These are phyloP conservation scores for Cytospora piceicola DNA, from an alignment of 2,329 filamentous ascomycete genomes.

Conservation along the genomic window DNA sequence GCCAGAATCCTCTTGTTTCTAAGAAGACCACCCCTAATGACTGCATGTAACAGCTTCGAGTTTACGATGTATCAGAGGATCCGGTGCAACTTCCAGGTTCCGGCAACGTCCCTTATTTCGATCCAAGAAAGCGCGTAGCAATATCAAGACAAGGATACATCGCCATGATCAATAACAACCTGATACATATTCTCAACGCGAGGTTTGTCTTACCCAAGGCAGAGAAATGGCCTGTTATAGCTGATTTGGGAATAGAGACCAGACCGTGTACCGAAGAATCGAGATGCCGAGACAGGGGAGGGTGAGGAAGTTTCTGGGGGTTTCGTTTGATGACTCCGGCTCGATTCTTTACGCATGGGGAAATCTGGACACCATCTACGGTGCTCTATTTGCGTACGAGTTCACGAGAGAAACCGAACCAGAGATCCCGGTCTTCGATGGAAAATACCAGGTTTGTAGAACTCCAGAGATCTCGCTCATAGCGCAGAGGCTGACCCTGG, in stretches of 20 bases:
- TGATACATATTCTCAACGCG: constrained; percentile 15
- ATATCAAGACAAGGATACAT: constrained; percentile 17
- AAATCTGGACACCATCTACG: neutral
- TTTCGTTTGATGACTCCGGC: constrained; percentile 15
- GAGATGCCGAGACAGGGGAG: neutral
- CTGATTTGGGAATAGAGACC: neutral
- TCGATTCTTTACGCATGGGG: constrained; percentile 19
- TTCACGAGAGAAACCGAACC: neutral
- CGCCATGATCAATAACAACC: constrained; percentile 10
- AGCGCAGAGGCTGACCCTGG: neutral
- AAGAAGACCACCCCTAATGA: neutral
- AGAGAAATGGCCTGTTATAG: no score
- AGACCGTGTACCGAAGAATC: neutral
- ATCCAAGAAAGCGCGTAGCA: constrained; percentile 16
- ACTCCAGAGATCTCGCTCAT: neutral
- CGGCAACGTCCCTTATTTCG: neutral
- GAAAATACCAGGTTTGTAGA: constrained; percentile 12
- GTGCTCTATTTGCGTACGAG: constrained; percentile 8
- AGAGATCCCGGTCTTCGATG: neutral
- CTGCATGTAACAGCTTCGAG: constrained; percentile 3
- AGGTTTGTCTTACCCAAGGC: neutral
- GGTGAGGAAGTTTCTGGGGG: constrained; percentile 17
- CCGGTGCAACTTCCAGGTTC: neutral
- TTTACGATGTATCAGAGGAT: constrained; percentile 8
- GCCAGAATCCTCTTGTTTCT: neutral